Evolutionary conservation across 1,139 yeast genomes (phyloP), one percentile per base, ranked within the genome.

Genomic region (Saccharomycopsis crataegensis): DNA sequence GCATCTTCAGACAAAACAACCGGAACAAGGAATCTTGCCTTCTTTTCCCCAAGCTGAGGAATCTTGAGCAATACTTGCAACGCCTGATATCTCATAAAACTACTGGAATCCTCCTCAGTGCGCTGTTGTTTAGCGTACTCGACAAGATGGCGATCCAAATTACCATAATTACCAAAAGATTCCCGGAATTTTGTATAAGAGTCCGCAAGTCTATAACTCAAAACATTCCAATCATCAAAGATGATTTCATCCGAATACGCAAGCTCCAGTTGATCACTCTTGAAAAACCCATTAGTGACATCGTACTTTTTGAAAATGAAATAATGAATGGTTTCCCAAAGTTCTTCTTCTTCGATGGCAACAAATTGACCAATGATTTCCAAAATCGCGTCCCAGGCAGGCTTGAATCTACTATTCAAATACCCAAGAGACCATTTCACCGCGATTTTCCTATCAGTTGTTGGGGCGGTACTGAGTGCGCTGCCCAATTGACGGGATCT

Each of bases 301-400:
- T 36, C 31, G 44, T 55, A 57, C 12, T 43, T 31, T 7, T 51
- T 40, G 43, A 51, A 59, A 8, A 73, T 59, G 61, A 85, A 77
- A 6, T 66, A 64, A 50, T 66, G 66, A 0, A 81, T 68, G 28
- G 79, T 63, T 0, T 72, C 64, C 96, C 96, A 91, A 1, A 87
- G 73, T 6, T 71, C 57, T 0, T 67, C 67, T 6, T 76, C 73
- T 52, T 77, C 71, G 51, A 74, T 74, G 11, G 68, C 71, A 11
- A 72, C 67, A 8, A 84, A 67, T 7, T 66, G 63, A 0, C 83
- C 79, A 8, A 87, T 63, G 6, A 78, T 75, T 58, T 84, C 93
- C 54, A 75, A 71, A 2, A 86, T 84, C 5, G 86, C 87, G 22
- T 79, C 78, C 96, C 96, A 89, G 34, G 85, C 75, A 1, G 99